Evolutionary conservation across 345 rosid genomes (phyloP), one percentile per base, ranked within the genome.

Genomic region (Turritis glabra): DNA sequence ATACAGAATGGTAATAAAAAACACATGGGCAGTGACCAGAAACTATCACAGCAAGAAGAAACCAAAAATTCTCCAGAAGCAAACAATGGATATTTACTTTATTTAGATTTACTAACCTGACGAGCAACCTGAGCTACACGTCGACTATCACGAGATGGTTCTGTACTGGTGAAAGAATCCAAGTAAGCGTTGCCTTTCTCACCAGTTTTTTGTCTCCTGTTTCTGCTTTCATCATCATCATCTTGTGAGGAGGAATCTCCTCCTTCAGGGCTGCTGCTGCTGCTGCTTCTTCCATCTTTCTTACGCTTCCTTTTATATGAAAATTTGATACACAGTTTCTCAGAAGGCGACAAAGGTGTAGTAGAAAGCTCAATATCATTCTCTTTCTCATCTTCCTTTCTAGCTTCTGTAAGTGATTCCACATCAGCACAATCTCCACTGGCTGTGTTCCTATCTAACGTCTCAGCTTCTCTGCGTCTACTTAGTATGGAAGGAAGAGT

Each of bases 301-400:
- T 82, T 87, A 74, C 93, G 83, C 81, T 90, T 90, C 80, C 98
- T 89, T 58, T 72, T 82, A 84, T 89, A 84, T 25, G 88, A 87
- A 73, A 84, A 84, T 78, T 85, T 86, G 32, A 85, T 77, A 78
- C 83, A 79, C 71, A 74, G 85, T 69, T 78, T 68, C 56, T 40
- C 59, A 2, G 77, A 76, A 64, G 81, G 80, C 14, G 72, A 56
- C 59, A 60, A 29, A 57, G 64, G 27, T 41, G 56, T 23, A n/a
- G 64, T 51, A 69, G 72, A 65, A 72, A 77, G 76, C 66, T 87
- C 82, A 32, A 41, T 57, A 38, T 57, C 65, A 33, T 73, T 79
- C 67, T 62, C 82, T 74, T 77, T 69, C 26, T 78, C 88, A 63
- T 71, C 82, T 67, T 76, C 69, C 13, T 47, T 63, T 29, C 50